phyloP scores from a whole-genome alignment of 306 rosid genomes.

The Fragaria nilgerrensis region DNA sequence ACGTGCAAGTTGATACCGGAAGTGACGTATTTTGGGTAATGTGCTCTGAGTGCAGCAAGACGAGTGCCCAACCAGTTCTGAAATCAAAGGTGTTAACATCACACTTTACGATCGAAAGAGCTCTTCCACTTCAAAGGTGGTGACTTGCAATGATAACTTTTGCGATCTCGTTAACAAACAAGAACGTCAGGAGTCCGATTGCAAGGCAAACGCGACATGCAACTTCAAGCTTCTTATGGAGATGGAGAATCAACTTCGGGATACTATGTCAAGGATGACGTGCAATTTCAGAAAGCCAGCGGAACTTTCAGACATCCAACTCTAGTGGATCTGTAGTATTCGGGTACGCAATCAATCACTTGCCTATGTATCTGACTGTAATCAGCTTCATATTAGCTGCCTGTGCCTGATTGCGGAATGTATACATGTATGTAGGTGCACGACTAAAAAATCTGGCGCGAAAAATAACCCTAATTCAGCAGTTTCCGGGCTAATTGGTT shows the following conservation, averaged over 20 bases:
- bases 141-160: constrained; percentile 59
- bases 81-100: constrained; percentile 72
- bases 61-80: constrained; percentile 63
- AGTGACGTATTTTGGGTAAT: constrained; percentile 92
- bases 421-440: constrained; percentile 39
- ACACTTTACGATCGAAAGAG: constrained; percentile 50
- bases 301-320: constrained; percentile 41
- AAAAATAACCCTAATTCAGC: constrained; percentile 48
- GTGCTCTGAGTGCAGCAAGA: constrained; percentile 54
- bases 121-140: constrained; percentile 52
- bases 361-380: not conserved
- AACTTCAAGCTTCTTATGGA: constrained; percentile 68
- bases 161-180: constrained; percentile 50
- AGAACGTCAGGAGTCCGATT: constrained; percentile 41
- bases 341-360: constrained; percentile 63
- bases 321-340: constrained; percentile 51
- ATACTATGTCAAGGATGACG: constrained; percentile 60
- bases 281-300: constrained; percentile 46
- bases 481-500: constrained; percentile 85
- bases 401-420: no score
- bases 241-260: constrained; percentile 86
- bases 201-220: constrained; percentile 53
- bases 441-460: constrained; percentile 63
- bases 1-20: constrained; percentile 95
- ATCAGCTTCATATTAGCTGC: not conserved